These are phyloP conservation scores for Mycena leptocephala DNA, from an alignment of 768 basidiomycete genomes.

Conservation along the genomic window DNA sequence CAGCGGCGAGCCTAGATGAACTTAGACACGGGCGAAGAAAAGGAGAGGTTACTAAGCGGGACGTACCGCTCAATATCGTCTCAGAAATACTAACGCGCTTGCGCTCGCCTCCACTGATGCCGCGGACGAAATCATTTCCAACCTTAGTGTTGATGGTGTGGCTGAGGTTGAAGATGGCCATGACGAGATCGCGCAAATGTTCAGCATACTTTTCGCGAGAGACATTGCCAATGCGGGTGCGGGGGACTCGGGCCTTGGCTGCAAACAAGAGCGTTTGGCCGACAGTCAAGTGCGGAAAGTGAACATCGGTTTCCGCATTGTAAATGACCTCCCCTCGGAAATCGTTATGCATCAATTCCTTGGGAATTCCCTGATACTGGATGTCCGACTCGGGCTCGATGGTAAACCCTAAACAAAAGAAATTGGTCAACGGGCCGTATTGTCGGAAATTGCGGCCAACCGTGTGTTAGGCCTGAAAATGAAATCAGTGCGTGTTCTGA, in stretches of 20 bases:
- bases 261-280: slow-evolving; percentile 68
- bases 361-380: slow-evolving; percentile 56
- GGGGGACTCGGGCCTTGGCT: slow-evolving; percentile 63
- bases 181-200: slow-evolving; percentile 59
- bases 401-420: slow-evolving; percentile 12
- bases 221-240: slow-evolving; percentile 51
- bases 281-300: slow-evolving; percentile 68
- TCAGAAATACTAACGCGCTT: slow-evolving; percentile 78
- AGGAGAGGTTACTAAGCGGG: background rate
- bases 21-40: background rate
- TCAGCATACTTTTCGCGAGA: slow-evolving; percentile 52
- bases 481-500: background rate
- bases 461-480: slow-evolving; percentile 46
- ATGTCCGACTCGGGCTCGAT: slow-evolving; percentile 24
- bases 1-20: slow-evolving; percentile 45
- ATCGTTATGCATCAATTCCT: slow-evolving; percentile 59
- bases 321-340: slow-evolving; percentile 66
- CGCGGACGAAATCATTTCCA: slow-evolving; percentile 74
- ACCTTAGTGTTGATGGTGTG: slow-evolving; percentile 75
- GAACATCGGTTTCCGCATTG: slow-evolving; percentile 62
- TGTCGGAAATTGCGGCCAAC: slow-evolving; percentile 35
- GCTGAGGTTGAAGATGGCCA: slow-evolving; percentile 72
- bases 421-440: background rate
- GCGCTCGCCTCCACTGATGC: slow-evolving; percentile 69
- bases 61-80: slow-evolving; percentile 57